These are phyloP conservation scores for Neonectria sp. DNA, from an alignment of 2,329 filamentous ascomycete genomes.

Conservation along the genomic window DNA sequence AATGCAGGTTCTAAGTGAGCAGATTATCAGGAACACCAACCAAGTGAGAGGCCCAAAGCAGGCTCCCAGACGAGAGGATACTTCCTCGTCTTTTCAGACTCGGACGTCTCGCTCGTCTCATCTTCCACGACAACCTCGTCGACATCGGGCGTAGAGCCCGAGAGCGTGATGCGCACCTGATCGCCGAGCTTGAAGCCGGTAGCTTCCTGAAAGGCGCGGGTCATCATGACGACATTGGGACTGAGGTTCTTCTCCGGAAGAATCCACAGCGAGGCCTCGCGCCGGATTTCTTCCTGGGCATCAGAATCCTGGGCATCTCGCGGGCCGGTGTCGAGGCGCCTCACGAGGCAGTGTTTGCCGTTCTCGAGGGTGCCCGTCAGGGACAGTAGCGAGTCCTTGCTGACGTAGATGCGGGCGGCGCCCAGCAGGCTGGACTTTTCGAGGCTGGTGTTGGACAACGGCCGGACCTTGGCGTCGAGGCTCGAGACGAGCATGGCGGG, in stretches of 20 bases:
- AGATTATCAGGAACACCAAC: constrained; percentile 42
- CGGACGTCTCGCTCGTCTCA: constrained; percentile 59
- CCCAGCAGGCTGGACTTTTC: constrained; percentile 60
- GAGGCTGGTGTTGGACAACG: constrained; percentile 57
- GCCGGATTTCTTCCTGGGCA: constrained; percentile 38
- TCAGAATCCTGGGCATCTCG: constrained; percentile 29
- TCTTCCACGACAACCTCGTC: constrained; percentile 74
- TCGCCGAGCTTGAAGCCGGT: constrained; percentile 82
- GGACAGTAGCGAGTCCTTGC: constrained; percentile 62
- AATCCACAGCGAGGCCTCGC: constrained; percentile 66
- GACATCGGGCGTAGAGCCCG: constrained; percentile 68
- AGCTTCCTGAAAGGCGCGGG: constrained; percentile 79
- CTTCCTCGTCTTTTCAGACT: constrained; percentile 47
- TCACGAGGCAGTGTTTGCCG: constrained; percentile 60
- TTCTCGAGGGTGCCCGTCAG: constrained; percentile 60
- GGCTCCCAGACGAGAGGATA: constrained; percentile 56
- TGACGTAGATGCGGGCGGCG: constrained; percentile 64
- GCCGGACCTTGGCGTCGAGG: constrained; percentile 59
- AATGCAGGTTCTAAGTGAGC: constrained; percentile 6
- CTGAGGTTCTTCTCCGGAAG: constrained; percentile 73
- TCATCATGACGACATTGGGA: constrained; percentile 79
- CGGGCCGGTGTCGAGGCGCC: constrained; percentile 47
- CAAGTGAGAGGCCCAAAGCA: constrained; percentile 52
- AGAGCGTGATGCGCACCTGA: constrained; percentile 72
- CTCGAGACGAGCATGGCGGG: constrained; percentile 52